Percentiles rank a stretch among this genome's conserved stretches.
These are phyloP conservation scores for Cyamopsis tetragonoloba DNA, from an alignment of 306 rosid genomes.

Conservation along the genomic window DNA sequence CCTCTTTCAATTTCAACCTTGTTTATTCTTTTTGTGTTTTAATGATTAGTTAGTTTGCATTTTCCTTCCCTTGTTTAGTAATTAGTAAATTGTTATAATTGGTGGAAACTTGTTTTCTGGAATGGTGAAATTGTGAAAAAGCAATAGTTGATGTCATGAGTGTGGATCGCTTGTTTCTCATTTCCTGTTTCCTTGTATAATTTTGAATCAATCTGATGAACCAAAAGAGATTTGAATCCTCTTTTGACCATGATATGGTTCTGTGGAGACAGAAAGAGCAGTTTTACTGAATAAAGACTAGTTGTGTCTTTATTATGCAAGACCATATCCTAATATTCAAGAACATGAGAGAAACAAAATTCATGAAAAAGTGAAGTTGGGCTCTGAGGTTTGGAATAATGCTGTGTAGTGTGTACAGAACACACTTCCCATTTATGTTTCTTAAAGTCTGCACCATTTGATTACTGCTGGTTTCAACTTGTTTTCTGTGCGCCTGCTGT, in stretches of 20 bases:
- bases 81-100: too few species aligned
- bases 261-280: too few species aligned
- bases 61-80: too few species aligned
- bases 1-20: neutral
- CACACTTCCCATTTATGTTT: neutral
- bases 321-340: too few species aligned
- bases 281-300: too few species aligned
- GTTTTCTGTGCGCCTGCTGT: neutral
- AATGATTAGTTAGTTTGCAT: neutral
- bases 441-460: neutral
- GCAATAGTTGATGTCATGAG: neutral
- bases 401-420: too few species aligned
- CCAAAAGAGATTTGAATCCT: too few species aligned
- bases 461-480: neutral
- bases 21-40: neutral
- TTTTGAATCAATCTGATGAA: neutral
- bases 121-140: neutral
- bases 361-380: slow-evolving; percentile 5
- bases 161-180: neutral
- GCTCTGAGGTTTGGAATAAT: neutral
- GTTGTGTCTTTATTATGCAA: too few species aligned
- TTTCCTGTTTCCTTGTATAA: neutral
- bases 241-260: too few species aligned
- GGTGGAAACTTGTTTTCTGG: neutral
- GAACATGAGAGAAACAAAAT: too few species aligned